Conservation (phyloP, 2,329 filamentous ascomycete genomes). For the Alternaria burnsii region DNA sequence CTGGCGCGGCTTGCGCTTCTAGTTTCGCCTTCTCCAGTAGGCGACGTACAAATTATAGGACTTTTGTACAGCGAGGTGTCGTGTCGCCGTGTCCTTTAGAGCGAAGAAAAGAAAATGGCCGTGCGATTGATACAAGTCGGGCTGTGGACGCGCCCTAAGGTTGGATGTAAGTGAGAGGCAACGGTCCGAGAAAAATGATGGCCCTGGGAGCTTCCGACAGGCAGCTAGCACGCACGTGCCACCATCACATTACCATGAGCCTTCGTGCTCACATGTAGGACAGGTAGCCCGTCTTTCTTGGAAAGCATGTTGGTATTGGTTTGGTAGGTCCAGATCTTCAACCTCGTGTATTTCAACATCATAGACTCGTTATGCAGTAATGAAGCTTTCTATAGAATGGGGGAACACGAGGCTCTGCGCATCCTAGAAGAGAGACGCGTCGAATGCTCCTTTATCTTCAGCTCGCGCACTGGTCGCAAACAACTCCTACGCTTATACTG, state of each 20-base stretch:
- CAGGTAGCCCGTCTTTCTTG: neutral
- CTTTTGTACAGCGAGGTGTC: constrained; percentile 13
- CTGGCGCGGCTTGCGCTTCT: constrained; percentile 34
- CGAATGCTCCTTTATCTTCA: neutral
- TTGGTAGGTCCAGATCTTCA: neutral
- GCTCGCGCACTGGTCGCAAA: neutral
- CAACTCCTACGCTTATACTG: constrained; percentile 9
- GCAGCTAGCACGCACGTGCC: constrained; percentile 20
- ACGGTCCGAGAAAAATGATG: constrained; percentile 19
- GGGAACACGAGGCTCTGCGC: neutral
- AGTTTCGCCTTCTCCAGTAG: constrained; percentile 16
- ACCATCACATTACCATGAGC: neutral
- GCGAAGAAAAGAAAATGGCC: constrained; percentile 15
- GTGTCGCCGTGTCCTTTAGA: constrained; percentile 16
- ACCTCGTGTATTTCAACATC: neutral
- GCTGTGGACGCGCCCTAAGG: constrained; percentile 37
- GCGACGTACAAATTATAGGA: constrained; percentile 12
- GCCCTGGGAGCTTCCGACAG: constrained; percentile 17
- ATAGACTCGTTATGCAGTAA: too few relatives aligned
- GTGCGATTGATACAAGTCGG: constrained; percentile 22
- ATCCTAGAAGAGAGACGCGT: neutral
- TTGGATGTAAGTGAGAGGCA: constrained; percentile 29
- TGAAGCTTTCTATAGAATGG: neutral
- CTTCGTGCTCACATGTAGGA: neutral
- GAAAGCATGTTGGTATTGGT: neutral